Percentiles rank a stretch among this genome's conserved stretches.
phyloP scores from a whole-genome alignment of 805 yeast species.

The Starmerella kuoi region DNA sequence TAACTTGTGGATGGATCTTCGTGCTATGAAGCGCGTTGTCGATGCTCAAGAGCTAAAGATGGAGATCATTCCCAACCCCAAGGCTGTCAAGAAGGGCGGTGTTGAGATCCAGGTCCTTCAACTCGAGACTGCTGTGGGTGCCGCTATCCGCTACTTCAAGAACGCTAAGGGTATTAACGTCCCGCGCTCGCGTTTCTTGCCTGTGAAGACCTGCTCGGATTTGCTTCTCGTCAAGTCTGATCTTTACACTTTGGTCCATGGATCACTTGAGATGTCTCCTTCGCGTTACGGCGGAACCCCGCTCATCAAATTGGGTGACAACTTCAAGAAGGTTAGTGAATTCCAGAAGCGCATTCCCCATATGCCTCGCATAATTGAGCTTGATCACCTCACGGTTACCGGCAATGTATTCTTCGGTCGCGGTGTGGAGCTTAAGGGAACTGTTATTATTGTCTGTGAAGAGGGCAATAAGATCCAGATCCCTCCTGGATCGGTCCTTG shows the following conservation, averaged over 20 bases:
- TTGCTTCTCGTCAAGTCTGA: slow-evolving; percentile 89
- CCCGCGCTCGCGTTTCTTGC: slow-evolving; percentile 94
- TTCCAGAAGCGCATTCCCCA: slow-evolving; percentile 85
- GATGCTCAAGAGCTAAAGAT: slow-evolving; percentile 69
- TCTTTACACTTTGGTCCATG: slow-evolving; percentile 79
- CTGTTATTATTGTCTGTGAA: slow-evolving; percentile 92
- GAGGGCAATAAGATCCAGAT: slow-evolving; percentile 95
- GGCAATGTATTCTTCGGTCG: slow-evolving; percentile 91
- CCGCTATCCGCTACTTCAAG: slow-evolving; percentile 90
- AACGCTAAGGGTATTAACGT: slow-evolving; percentile 97
- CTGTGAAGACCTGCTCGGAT: slow-evolving; percentile 96
- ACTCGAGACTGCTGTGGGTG: slow-evolving; percentile 98
- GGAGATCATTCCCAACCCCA: slow-evolving; percentile 93
- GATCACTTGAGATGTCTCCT: slow-evolving; percentile 74
- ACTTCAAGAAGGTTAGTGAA: slow-evolving; percentile 87
- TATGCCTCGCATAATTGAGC: slow-evolving; percentile 90
- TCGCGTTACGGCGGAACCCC: slow-evolving; percentile 87
- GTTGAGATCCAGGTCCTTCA: slow-evolving; percentile 77
- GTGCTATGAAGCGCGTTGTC: slow-evolving; percentile 84
- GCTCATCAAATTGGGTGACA: slow-evolving; percentile 88
- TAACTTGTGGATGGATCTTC: slow-evolving; percentile 92
- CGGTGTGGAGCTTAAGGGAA: slow-evolving; percentile 84
- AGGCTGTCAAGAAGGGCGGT: slow-evolving; percentile 66
- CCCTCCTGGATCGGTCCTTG: slow-evolving; percentile 90
- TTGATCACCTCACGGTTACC: slow-evolving; percentile 93